Evolutionary conservation across 441 rosid species (phyloP).

Genomic region (Kokia cookei): DNA sequence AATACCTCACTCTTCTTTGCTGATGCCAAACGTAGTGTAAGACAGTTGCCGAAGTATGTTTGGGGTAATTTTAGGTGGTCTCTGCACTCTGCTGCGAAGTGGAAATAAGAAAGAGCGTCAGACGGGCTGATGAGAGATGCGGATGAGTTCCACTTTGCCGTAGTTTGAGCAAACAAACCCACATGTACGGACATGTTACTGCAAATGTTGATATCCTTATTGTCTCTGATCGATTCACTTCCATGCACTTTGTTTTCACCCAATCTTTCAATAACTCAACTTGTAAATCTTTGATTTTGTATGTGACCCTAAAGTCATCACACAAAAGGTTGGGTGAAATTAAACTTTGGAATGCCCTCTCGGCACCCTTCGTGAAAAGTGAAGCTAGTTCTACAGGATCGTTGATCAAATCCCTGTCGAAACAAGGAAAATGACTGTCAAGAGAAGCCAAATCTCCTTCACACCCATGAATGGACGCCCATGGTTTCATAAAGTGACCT

Average conservation of each 20-base stretch:
- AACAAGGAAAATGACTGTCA: neutral
- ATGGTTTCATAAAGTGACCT: neutral
- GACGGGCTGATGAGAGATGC: neutral
- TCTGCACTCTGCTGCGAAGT: neutral
- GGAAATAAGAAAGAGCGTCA: neutral
- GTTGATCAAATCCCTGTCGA: neutral
- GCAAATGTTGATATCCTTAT: neutral
- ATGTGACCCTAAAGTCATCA: neutral
- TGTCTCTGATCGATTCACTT: neutral
- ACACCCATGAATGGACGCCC: neutral
- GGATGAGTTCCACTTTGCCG: neutral
- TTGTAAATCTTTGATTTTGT: neutral
- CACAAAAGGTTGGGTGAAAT: neutral
- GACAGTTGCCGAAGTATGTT: neutral
- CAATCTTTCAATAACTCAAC: neutral
- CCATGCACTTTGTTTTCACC: neutral
- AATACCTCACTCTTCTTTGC: neutral
- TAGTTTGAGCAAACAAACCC: neutral
- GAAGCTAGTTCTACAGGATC: neutral
- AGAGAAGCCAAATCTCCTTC: neutral
- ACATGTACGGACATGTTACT: neutral
- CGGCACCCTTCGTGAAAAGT: neutral
- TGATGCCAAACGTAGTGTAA: neutral
- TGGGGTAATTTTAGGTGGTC: neutral
- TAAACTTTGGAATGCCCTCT: neutral